Percentiles rank a stretch among this genome's conserved stretches.
phyloP scores from a whole-genome alignment of 805 yeast species.

The Metschnikowia similis region DNA sequence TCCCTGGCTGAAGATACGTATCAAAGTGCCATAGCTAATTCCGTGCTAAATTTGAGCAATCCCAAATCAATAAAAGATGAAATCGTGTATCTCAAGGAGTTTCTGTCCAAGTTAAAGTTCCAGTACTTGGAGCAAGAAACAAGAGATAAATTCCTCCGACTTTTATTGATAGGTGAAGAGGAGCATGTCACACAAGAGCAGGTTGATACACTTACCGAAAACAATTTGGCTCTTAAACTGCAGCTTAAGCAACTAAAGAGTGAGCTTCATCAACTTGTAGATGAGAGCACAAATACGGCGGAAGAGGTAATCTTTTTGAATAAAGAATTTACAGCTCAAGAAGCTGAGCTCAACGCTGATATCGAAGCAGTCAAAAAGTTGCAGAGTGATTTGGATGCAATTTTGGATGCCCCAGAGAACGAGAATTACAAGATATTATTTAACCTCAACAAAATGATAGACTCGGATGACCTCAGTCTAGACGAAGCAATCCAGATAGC shows the following conservation, averaged over 20 bases:
- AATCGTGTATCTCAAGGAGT: conserved; percentile 33
- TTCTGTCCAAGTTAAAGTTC: conserved; percentile 54
- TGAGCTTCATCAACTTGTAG: conserved; percentile 24
- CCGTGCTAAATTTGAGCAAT: conserved; percentile 7
- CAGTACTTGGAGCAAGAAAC: conserved; percentile 70
- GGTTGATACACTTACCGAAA: conserved; percentile 22
- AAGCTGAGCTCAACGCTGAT: conserved; percentile 23
- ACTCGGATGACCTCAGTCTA: conserved; percentile 13
- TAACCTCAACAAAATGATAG: conserved; percentile 13
- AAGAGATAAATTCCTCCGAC: conserved; percentile 59
- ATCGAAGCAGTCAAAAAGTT: conserved; percentile 20
- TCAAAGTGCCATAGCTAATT: conserved; percentile 5
- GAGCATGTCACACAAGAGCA: conserved; percentile 31
- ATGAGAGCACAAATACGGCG: conserved; percentile 25
- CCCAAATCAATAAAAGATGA: conserved; percentile 22
- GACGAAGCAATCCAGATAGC: conserved; percentile 14
- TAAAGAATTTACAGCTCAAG: conserved; percentile 21
- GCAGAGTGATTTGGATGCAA: conserved; percentile 15
- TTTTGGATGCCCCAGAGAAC: conserved; percentile 13
- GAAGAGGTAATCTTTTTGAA: conserved; percentile 24
- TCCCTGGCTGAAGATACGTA: conserved; percentile 10
- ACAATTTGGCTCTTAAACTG: conserved; percentile 21
- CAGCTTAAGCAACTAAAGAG: conserved; percentile 24
- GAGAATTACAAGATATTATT: conserved; percentile 13
- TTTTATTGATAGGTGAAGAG: conserved; percentile 35